Percentiles rank a stretch among this genome's conserved stretches.
phyloP scores from a whole-genome alignment of 441 rosid species.

The Gossypium davidsonii region DNA sequence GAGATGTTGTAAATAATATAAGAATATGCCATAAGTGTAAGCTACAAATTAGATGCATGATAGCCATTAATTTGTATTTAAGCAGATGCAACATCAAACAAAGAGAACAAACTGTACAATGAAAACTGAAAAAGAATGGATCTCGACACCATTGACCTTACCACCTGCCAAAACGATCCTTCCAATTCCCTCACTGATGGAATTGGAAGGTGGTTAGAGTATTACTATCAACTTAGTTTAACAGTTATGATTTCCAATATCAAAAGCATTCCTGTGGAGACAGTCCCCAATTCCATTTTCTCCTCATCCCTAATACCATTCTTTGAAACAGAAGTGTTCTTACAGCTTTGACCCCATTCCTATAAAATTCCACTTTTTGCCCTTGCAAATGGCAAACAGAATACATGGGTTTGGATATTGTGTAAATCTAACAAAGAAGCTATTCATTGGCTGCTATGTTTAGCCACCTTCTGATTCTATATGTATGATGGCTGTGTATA shows the following conservation, averaged over 20 bases:
- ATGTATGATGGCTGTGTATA: background rate
- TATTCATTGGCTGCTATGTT: background rate
- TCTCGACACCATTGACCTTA: background rate
- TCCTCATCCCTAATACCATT: background rate
- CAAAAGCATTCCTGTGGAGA: background rate
- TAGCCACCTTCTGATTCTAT: background rate
- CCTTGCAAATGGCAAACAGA: background rate
- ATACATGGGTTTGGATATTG: background rate
- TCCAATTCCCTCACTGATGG: background rate
- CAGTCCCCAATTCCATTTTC: background rate
- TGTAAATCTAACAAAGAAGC: background rate
- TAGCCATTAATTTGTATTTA: background rate
- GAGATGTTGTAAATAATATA: slow-evolving; percentile 13
- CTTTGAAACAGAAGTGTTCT: background rate
- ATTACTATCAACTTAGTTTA: background rate
- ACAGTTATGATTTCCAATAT: background rate
- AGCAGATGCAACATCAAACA: background rate
- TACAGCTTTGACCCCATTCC: background rate
- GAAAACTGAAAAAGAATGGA: background rate
- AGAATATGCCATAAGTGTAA: slow-evolving; percentile 11
- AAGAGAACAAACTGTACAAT: background rate
- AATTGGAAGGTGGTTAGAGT: background rate
- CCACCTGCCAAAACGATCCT: background rate
- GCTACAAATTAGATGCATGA: background rate
- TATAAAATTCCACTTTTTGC: background rate